phyloP scores from a whole-genome alignment of 73 alveolate species.

The Blepharisma stoltei region DNA sequence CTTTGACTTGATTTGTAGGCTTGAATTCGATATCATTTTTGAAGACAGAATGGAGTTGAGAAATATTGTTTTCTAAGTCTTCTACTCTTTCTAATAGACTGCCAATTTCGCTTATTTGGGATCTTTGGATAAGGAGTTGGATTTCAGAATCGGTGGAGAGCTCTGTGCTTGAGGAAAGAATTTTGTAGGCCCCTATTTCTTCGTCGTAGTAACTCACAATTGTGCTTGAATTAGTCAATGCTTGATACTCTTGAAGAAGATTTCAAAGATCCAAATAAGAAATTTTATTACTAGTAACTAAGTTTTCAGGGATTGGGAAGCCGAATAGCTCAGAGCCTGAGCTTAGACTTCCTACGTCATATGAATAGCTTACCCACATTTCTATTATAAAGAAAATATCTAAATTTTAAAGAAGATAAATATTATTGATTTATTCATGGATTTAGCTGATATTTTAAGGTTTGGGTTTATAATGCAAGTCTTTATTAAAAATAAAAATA shows the following conservation, averaged over 20 bases:
- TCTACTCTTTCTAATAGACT: slow-evolving; percentile 6
- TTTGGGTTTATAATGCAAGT: too few relatives aligned
- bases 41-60: not conserved
- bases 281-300: not conserved
- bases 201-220: not conserved
- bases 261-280: not conserved
- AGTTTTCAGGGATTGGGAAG: not conserved
- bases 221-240: not conserved
- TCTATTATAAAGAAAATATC: not conserved
- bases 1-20: not conserved
- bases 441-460: too few relatives aligned
- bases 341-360: slow-evolving; percentile 10
- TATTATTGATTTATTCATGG: too few relatives aligned
- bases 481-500: too few relatives aligned
- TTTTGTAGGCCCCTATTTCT: not conserved
- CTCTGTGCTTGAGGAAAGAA: not conserved
- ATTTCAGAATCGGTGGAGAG: slow-evolving; percentile 2
- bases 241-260: not conserved
- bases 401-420: not conserved
- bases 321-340: not conserved
- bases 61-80: slow-evolving; percentile 23
- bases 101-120: slow-evolving; percentile 21
- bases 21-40: not conserved
- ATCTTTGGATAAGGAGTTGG: not conserved
- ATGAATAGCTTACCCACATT: slow-evolving; percentile 17